Percentiles rank a stretch among this genome's conserved stretches.
Conservation (phyloP, 306 rosid genomes). For the Oxytropis ochrocephala region DNA sequence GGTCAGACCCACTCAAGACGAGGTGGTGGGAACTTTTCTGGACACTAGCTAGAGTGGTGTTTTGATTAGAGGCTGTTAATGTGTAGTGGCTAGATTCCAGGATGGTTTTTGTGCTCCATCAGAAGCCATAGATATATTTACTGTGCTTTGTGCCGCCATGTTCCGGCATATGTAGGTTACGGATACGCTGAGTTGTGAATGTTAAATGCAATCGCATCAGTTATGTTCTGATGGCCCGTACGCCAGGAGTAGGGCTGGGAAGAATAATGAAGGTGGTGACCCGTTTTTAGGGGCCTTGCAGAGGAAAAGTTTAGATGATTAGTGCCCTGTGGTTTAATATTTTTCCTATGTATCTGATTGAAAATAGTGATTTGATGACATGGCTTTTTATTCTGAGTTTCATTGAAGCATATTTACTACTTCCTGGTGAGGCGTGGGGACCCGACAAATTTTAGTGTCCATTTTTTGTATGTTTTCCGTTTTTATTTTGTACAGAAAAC, state of each 20-base stretch:
- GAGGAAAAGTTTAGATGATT: conserved; percentile 25
- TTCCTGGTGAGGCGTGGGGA: no score
- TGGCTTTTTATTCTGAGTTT: conserved; percentile 15
- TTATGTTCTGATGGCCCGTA: conserved; percentile 26
- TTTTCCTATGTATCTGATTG: conserved; percentile 38
- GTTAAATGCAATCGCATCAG: conserved; percentile 4
- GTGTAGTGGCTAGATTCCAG: conserved; percentile 23
- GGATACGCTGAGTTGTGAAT: not conserved
- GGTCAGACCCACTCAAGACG: conserved; percentile 64
- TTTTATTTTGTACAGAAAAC: no score
- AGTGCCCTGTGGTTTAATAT: conserved; percentile 28
- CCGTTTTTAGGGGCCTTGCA: conserved; percentile 19
- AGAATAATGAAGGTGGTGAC: conserved; percentile 25
- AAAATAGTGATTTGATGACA: conserved; percentile 44
- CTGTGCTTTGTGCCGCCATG: conserved; percentile 15
- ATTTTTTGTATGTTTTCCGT: no score
- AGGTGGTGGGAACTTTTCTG: conserved; percentile 68
- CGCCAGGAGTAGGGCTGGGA: conserved; percentile 24
- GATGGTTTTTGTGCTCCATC: conserved; percentile 22
- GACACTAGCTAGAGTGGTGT: conserved; percentile 40
- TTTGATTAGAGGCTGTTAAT: conserved; percentile 39
- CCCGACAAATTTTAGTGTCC: no score
- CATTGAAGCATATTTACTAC: conserved; percentile 19
- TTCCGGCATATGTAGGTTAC: conserved; percentile 33
- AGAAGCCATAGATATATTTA: conserved; percentile 22